Conservation (phyloP, 352 stramenopile species). For the Globisporangium okanoganense region DNA sequence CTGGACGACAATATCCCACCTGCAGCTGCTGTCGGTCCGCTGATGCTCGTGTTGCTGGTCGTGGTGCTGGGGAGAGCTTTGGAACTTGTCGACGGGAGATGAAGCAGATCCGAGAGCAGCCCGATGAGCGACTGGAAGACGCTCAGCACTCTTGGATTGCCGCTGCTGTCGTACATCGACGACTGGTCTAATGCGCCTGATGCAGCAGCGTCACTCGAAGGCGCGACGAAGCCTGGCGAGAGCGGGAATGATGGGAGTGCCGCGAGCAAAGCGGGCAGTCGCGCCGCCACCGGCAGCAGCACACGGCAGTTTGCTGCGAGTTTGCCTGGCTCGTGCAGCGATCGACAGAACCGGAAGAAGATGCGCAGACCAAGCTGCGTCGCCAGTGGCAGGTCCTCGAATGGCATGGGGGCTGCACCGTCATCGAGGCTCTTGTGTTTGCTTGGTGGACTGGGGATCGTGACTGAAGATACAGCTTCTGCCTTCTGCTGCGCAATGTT, state of each 20-base stretch:
- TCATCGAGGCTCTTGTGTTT: constrained; percentile 9
- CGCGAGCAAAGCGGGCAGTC: constrained; percentile 54
- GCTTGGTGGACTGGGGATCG: background rate
- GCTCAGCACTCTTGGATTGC: constrained; percentile 18
- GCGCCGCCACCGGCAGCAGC: constrained; percentile 42
- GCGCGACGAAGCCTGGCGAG: constrained; percentile 34
- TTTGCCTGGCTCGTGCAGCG: constrained; percentile 28
- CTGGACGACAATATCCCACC: constrained; percentile 8
- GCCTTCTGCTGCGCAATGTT: background rate
- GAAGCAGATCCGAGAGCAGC: constrained; percentile 39
- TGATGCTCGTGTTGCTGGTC: background rate
- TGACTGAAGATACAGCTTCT: too few species aligned
- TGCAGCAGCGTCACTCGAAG: background rate
- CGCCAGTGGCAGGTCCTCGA: constrained; percentile 36
- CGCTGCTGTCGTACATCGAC: background rate
- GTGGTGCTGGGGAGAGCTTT: background rate
- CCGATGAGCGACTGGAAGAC: constrained; percentile 56
- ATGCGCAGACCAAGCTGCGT: constrained; percentile 62
- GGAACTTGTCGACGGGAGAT: background rate
- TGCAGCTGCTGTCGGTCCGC: background rate
- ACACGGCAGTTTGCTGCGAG: constrained; percentile 26
- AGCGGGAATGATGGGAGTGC: constrained; percentile 50
- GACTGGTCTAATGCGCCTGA: too few species aligned
- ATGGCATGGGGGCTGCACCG: constrained; percentile 13
- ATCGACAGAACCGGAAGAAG: constrained; percentile 69